Conservation (phyloP, 164 flowering plant species). For the Liriodendron chinense region DNA sequence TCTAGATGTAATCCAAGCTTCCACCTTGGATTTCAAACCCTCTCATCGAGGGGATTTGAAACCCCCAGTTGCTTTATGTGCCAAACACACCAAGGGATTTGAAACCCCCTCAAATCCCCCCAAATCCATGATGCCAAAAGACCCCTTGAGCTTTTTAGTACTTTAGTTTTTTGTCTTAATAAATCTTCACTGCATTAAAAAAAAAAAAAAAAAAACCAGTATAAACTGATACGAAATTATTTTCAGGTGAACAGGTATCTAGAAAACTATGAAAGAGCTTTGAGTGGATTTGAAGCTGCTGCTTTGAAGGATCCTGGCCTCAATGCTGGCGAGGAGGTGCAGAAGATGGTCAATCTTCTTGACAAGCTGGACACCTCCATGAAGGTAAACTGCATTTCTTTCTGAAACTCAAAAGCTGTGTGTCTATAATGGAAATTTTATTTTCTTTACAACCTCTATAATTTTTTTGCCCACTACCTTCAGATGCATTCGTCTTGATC, state of each 20-base stretch:
- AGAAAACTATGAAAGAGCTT: conserved; percentile 90
- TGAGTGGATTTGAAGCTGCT: conserved; percentile 93
- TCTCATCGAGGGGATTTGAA: no score
- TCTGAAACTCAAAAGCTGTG: not conserved
- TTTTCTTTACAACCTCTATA: not conserved
- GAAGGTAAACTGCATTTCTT: conserved; percentile 34
- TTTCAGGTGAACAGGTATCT: conserved; percentile 75
- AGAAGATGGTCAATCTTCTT: conserved; percentile 67
- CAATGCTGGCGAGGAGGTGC: conserved; percentile 66
- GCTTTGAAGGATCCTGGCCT: conserved; percentile 83
- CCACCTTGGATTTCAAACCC: no score
- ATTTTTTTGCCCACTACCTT: not conserved
- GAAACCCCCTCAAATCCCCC: no score
- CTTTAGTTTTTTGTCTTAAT: no score
- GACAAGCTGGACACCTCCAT: conserved; percentile 56
- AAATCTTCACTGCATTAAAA: no score
- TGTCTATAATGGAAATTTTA: not conserved
- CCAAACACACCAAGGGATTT: no score
- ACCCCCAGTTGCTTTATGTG: no score
- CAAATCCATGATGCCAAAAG: no score
- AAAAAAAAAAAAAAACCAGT: no score
- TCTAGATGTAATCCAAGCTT: no score
- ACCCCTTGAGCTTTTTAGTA: no score
- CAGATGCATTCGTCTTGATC: not conserved
- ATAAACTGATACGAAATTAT: not conserved